A percentile compares a stretch with the other conserved stretches of the same genome.
phyloP scores from a whole-genome alignment of 768 basidiomycete species.

The Russula griseocarnosa region DNA sequence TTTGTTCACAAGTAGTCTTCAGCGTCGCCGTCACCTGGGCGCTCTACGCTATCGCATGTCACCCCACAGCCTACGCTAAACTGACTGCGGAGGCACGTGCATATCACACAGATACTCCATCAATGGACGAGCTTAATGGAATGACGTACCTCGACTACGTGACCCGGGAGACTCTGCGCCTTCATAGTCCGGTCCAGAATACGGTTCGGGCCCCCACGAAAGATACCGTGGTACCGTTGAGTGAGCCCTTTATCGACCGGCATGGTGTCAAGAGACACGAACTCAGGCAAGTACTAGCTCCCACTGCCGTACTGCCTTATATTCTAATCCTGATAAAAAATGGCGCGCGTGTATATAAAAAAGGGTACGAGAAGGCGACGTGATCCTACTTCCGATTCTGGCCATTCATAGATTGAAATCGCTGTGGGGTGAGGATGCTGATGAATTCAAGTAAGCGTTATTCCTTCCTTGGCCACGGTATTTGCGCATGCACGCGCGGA shows the following conservation, averaged over 20 bases:
- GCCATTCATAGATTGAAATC: conserved; percentile 20
- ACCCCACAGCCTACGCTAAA: conserved; percentile 48
- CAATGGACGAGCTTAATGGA: conserved; percentile 63
- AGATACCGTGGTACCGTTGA: conserved; percentile 27
- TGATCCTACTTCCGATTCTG: conserved; percentile 21
- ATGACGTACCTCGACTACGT: conserved; percentile 58
- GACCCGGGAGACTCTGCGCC: conserved; percentile 21
- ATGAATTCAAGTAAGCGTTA: conserved; percentile 30
- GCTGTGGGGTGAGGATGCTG: conserved; percentile 29
- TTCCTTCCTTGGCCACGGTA: not conserved
- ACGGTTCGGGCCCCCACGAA: conserved; percentile 16
- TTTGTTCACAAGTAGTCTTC: not conserved
- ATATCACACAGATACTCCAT: conserved; percentile 52
- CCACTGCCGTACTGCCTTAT: not conserved
- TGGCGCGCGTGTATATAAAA: not conserved
- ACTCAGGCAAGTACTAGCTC: conserved; percentile 24
- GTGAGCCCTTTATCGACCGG: conserved; percentile 26
- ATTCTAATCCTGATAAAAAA: not conserved
- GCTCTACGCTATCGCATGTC: conserved; percentile 50
- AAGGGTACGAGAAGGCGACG: conserved; percentile 21
- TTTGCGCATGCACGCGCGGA: not conserved
- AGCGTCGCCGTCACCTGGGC: conserved; percentile 53
- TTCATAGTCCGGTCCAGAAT: conserved; percentile 25
- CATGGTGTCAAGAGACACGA: conserved; percentile 23
- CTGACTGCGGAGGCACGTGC: conserved; percentile 55